These are phyloP conservation scores for Leptographium galeiforme DNA, from an alignment of 2,329 filamentous ascomycete genomes.

Conservation along the genomic window DNA sequence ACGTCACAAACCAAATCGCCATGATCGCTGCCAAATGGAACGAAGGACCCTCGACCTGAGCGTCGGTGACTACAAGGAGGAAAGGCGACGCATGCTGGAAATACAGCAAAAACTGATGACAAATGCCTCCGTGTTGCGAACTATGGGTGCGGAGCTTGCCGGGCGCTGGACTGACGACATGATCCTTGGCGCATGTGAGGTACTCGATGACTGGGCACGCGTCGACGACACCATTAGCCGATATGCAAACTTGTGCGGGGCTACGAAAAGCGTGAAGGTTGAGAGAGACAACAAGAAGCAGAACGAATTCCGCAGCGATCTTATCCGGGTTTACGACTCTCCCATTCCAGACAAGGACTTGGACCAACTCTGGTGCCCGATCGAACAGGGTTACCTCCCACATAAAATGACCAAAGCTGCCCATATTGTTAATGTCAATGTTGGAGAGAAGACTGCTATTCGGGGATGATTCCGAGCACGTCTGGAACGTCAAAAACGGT, in stretches of 20 bases:
- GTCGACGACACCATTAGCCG: too few relatives aligned
- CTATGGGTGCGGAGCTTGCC: too few relatives aligned
- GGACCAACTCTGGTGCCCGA: background rate
- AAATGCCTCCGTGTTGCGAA: too few relatives aligned
- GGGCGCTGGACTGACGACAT: too few relatives aligned
- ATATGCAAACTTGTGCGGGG: too few relatives aligned
- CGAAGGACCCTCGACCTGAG: background rate
- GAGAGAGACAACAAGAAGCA: background rate
- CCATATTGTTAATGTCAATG: conserved; percentile 1
- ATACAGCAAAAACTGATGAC: background rate
- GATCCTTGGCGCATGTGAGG: too few relatives aligned
- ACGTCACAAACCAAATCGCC: background rate
- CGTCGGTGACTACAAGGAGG: background rate
- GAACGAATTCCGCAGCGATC: background rate
- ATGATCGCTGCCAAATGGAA: background rate
- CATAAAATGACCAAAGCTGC: background rate
- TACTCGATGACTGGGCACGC: too few relatives aligned
- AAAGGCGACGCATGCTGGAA: background rate
- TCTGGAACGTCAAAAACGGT: background rate
- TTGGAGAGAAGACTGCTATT: conserved; percentile 1
- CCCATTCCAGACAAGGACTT: background rate
- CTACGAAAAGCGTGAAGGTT: too few relatives aligned
- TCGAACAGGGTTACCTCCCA: background rate
- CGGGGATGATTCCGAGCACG: background rate
- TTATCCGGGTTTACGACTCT: background rate